Base-by-base conservation (phyloP, 2,329 filamentous ascomycete genomes). In the Podosphaera aphanis region DNA sequence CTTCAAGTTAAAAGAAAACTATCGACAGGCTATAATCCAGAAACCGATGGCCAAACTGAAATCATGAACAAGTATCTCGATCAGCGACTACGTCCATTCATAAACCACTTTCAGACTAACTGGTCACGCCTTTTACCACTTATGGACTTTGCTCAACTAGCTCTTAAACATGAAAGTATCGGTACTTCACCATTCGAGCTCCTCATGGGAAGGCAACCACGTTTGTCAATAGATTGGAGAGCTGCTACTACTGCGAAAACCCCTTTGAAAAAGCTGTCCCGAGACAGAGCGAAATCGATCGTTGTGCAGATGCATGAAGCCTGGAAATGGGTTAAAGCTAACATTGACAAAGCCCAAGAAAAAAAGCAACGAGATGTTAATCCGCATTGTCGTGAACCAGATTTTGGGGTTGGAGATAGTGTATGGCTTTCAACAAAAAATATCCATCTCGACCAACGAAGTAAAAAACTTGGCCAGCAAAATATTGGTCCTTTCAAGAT, bases 61-160 rank as follows among this genome's bases (percentile, higher is more conserved):
- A 41, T 49, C 2, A 46, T 52, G 25, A 54, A 55, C 16, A 40
- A 49, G 29, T 52, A 48, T 16, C 19, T 54, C 11, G 47, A 55
- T 43, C 19, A 46, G 20, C 21, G 47, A 10, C 46, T 55, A 2
- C 36, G 47, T 27, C 38, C 21, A 13, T 3, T 44, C 20, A 13
- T 33, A 5, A 44, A 44, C 25, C 16, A 44, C 16, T 44, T 31
- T 13, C 42, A 31, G 13, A 16, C 5, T 18, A 44, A 44, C 25
- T 44, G 42, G 42, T 10, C n/a, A 3, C 13, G 23, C 18, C 29
- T 31, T 6, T 15, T 31, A 6, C 29, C 16, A 31, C 23, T 31
- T 16, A 43, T 43, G 23, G 41, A 43, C 29, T n/a, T 29, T 31
- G 41, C 41, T 29, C 41, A 43, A 11, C 23, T 43, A 19, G 29